phyloP scores from a whole-genome alignment of 192 early-diverging fungal genomes.

The Backusella sp. region DNA sequence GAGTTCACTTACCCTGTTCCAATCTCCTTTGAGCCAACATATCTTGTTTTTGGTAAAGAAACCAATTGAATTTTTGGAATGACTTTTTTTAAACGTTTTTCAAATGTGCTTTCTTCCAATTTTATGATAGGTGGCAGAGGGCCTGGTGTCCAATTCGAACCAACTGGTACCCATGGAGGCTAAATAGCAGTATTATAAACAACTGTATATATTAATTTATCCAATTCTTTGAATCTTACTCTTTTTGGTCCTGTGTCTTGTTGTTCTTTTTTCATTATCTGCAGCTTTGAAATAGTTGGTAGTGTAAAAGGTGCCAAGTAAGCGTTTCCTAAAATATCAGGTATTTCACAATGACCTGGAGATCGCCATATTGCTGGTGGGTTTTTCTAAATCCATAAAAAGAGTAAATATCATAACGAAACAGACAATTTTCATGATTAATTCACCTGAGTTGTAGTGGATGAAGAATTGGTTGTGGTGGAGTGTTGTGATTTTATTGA shows the following conservation, averaged over 20 bases:
- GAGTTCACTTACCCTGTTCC: slow-evolving; percentile 24
- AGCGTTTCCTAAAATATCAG: slow-evolving; percentile 25
- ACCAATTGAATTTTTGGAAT: slow-evolving; percentile 26
- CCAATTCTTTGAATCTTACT: background rate
- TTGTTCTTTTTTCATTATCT: slow-evolving; percentile 12
- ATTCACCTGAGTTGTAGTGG: background rate
- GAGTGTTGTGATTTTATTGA: slow-evolving; percentile 15
- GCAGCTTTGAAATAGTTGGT: slow-evolving; percentile 5
- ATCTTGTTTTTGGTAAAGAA: slow-evolving; percentile 23
- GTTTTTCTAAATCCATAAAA: background rate
- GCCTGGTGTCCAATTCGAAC: slow-evolving; percentile 18
- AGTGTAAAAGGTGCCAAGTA: slow-evolving; percentile 8
- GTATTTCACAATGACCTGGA: slow-evolving; percentile 19
- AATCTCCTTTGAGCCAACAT: slow-evolving; percentile 28
- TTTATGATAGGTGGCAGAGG: slow-evolving; percentile 5
- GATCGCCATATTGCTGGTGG: slow-evolving; percentile 19
- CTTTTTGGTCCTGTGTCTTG: slow-evolving; percentile 7
- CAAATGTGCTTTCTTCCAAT: slow-evolving; percentile 22
- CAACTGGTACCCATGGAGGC: slow-evolving; percentile 31
- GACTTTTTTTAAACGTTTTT: slow-evolving; percentile 30
- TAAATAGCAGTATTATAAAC: background rate
- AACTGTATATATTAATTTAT: background rate
- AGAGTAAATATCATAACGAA: background rate
- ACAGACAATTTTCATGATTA: background rate
- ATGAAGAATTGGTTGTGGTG: background rate